Percentiles rank a stretch among this genome's conserved stretches.
Conservation (phyloP, 2,329 filamentous ascomycete species). For the Teratosphaeria nubilosa region DNA sequence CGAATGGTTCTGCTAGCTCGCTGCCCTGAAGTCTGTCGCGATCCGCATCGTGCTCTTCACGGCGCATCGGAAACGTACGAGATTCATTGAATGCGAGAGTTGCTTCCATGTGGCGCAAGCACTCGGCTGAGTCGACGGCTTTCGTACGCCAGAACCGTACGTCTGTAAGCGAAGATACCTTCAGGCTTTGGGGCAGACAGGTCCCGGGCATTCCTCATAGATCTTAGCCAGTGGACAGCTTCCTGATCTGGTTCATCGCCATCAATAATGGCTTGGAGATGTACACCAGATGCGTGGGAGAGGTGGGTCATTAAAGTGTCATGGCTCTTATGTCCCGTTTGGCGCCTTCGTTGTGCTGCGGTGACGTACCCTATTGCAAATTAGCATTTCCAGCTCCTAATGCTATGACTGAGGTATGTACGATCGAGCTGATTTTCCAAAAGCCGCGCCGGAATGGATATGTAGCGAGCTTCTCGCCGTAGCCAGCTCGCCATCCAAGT, state of each 20-base stretch:
- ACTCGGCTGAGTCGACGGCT: no score
- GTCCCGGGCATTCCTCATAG: no score
- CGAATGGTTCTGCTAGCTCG: no score
- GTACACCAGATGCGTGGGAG: neutral
- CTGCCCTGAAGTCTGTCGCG: no score
- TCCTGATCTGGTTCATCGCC: constrained; percentile 1
- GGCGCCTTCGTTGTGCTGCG: constrained; percentile 1
- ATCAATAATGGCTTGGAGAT: constrained; percentile 1
- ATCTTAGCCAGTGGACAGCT: neutral
- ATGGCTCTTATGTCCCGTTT: constrained; percentile 4
- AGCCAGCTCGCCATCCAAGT: constrained; percentile 4
- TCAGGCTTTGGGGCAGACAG: no score
- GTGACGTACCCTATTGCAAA: constrained; percentile 1
- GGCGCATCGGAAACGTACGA: no score
- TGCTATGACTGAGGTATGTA: neutral
- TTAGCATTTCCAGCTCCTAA: no score
- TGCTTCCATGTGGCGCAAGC: no score
- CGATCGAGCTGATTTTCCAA: constrained; percentile 5
- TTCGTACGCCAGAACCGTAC: no score
- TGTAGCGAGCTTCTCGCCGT: constrained; percentile 1
- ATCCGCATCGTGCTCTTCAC: no score
- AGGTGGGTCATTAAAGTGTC: constrained; percentile 6
- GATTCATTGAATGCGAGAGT: no score
- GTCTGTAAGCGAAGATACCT: no score
- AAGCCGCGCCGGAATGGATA: constrained; percentile 5